Evolutionary conservation across 2,329 filamentous ascomycete genomes (phyloP).

Genomic region (Fusarium sp.): DNA sequence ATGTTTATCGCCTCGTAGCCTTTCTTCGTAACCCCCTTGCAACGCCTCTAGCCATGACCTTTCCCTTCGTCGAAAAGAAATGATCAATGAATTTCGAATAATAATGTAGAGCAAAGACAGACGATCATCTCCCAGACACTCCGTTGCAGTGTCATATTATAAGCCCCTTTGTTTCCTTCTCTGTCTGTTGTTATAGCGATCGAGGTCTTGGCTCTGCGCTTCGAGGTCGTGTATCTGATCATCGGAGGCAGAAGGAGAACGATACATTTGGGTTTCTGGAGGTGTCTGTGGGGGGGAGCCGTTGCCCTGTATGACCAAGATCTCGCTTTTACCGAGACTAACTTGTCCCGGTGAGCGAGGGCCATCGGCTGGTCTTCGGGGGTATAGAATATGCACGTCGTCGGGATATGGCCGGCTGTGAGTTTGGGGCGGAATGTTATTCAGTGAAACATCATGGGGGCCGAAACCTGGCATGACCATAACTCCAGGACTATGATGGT

Average conservation of each 20-base stretch:
- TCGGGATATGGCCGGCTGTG: conserved; percentile 4
- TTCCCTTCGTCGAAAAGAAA: neutral
- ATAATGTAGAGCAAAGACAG: conserved; percentile 1
- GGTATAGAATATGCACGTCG: conserved; percentile 32
- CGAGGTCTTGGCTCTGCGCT: conserved; percentile 47
- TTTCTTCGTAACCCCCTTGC: neutral
- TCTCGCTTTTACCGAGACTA: conserved; percentile 49
- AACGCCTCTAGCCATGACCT: conserved; percentile 8
- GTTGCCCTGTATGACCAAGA: conserved; percentile 52
- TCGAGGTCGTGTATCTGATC: conserved; percentile 49
- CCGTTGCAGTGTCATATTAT: conserved; percentile 5
- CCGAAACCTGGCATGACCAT: conserved; percentile 45
- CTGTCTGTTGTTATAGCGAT: conserved; percentile 17
- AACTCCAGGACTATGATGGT: conserved; percentile 23
- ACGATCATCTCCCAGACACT: neutral
- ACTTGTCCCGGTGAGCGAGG: conserved; percentile 30
- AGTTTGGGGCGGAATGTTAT: conserved; percentile 39
- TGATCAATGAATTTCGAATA: neutral
- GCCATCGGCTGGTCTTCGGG: conserved; percentile 30
- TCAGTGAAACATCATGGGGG: conserved; percentile 52
- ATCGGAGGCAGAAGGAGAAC: conserved; percentile 37
- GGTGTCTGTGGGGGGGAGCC: conserved; percentile 33
- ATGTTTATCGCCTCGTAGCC: neutral
- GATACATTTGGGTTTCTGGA: conserved; percentile 35
- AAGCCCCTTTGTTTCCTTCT: conserved; percentile 14